phyloP scores from a whole-genome alignment of 108 stramenopile species.

The Cylindrotheca closterium region DNA sequence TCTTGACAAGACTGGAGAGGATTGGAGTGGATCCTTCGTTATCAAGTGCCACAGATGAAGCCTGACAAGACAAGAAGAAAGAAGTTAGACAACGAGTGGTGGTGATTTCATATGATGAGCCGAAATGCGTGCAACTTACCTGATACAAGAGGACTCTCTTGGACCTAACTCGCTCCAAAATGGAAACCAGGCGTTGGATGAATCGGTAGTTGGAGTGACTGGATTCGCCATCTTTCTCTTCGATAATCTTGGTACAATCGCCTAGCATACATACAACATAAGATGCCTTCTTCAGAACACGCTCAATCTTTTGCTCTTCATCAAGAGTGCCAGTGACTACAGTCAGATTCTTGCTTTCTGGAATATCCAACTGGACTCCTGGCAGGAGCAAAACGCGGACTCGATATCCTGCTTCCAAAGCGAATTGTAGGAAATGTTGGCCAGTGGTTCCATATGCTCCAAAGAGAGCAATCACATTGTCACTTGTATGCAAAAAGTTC shows the following conservation, averaged over 20 bases:
- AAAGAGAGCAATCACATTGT: constrained; percentile 47
- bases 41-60: constrained; percentile 33
- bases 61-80: constrained; percentile 14
- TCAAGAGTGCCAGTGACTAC: constrained; percentile 33
- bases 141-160: constrained; percentile 30
- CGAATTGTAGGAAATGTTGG: constrained; percentile 38
- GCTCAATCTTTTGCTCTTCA: constrained; percentile 27
- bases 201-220: constrained; percentile 14
- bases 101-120: background rate
- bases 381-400: constrained; percentile 33
- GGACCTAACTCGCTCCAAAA: constrained; percentile 10
- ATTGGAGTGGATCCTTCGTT: constrained; percentile 29
- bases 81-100: background rate
- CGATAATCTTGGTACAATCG: constrained; percentile 20
- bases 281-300: constrained; percentile 19
- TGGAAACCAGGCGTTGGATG: constrained; percentile 22
- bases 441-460: constrained; percentile 49
- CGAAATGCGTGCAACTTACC: constrained; percentile 1
- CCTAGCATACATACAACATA: constrained; percentile 44
- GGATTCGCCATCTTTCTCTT: background rate
- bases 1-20: constrained; percentile 36
- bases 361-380: constrained; percentile 29
- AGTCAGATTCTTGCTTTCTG: constrained; percentile 16
- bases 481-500: background rate
- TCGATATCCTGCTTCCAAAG: constrained; percentile 53